phyloP scores from a whole-genome alignment of 73 alveolate species.

The Tetrahymena borealis region DNA sequence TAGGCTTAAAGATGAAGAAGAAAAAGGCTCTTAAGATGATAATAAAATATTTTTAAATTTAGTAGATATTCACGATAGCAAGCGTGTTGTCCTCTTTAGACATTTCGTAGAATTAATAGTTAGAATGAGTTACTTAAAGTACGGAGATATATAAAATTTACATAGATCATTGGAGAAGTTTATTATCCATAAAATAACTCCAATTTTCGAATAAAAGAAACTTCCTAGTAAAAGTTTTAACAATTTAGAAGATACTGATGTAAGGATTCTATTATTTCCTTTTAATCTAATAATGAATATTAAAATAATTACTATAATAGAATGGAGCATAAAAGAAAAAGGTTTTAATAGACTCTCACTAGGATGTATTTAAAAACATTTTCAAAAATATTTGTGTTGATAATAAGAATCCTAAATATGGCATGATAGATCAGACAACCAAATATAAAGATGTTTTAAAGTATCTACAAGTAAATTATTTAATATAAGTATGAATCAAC shows the following conservation, averaged over 20 bases:
- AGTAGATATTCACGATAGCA: conserved; percentile 40
- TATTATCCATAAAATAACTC: not conserved
- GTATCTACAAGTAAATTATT: not conserved
- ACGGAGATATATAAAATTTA: conserved; percentile 30
- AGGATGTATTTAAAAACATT: conserved; percentile 11
- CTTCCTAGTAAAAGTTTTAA: conserved; percentile 1
- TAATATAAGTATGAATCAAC: not conserved
- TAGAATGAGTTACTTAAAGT: conserved; percentile 43
- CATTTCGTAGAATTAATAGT: conserved; percentile 51
- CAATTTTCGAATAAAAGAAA: conserved; percentile 33
- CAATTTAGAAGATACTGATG: conserved; percentile 13
- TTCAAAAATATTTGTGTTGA: not conserved
- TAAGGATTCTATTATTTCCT: not conserved
- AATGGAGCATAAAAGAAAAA: conserved; percentile 6
- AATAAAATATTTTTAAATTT: not conserved
- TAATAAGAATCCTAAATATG: not conserved
- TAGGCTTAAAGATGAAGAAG: not conserved
- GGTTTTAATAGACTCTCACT: conserved; percentile 3
- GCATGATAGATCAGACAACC: not conserved
- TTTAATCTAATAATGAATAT: not conserved
- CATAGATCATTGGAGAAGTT: conserved; percentile 40
- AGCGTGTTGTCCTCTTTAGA: conserved; percentile 32
- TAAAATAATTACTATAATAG: not conserved
- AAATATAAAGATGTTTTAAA: not conserved
- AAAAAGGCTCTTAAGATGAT: not conserved